Base-by-base conservation (phyloP, 2,329 filamentous ascomycete genomes). In the Tothia fuscella region DNA sequence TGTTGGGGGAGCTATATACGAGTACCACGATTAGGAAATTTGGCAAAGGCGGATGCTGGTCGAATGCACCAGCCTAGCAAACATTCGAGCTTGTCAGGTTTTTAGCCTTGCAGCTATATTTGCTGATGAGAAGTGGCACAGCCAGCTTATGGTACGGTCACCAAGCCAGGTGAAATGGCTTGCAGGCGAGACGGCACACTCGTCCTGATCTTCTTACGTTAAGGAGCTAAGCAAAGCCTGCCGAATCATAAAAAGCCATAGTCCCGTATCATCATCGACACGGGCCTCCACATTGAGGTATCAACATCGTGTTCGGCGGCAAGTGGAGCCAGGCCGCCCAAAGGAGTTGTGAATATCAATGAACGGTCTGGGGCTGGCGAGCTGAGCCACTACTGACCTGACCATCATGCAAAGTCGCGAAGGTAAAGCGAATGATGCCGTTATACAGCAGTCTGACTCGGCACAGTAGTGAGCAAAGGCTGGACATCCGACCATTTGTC, bases 151-250 rank as follows among this genome's bases (percentile, higher is more conserved):
- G 39, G 21, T 19, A 16, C 24, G 24, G 14, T 12, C 10, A 34
- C 39, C 30, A 14, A 25, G 20, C 30, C 30, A 25, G 39, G 17
- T 41, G 39, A 35, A 33, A 20, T 24, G 39, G 16, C 39, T 16
- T 34, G 31, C 39, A 41, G 39, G 28, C 21, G 39, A 31, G 30
- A 41, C 39, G 39, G 39, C 39, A 24, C 25, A 35, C 9, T n/a
- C 7, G 16, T 10, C 20, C 28, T 20, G 24, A 22, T 28, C 25
- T 3, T 20, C 25, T 19, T 22, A 22, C 28, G 37, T 20, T 31
- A 20, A 40, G 37, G 31, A 17, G 37, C 37, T 40, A 29, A 28
- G 10, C 16, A 20, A 16, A 31, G 24, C 37, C 37, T 22, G 37
- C 5, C 37, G 25, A 10, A 13, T 28, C 36, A 25, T 28, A 17